A percentile compares a stretch with the other conserved stretches of the same genome.
These are phyloP conservation scores for Melastoma malabathricum DNA, from an alignment of 345 rosid species.

Conservation along the genomic window DNA sequence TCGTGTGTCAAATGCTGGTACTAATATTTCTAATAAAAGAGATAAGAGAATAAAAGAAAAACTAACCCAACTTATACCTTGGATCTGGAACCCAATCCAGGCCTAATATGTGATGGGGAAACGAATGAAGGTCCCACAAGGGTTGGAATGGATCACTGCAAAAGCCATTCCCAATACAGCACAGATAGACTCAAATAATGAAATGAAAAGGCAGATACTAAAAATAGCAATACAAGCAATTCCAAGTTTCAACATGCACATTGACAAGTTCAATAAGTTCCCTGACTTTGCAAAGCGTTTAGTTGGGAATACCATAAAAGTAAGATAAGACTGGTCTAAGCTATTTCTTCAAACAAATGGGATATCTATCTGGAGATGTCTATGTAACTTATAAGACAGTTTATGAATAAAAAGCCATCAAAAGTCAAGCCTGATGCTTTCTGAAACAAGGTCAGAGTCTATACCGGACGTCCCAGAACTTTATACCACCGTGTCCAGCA, in stretches of 20 bases:
- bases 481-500: slow-evolving; percentile 76
- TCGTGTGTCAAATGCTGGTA: too few relatives aligned
- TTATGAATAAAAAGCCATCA: too few relatives aligned
- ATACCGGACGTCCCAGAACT: slow-evolving; percentile 93
- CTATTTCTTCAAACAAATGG: too few relatives aligned
- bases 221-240: too few relatives aligned
- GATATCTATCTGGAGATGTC: too few relatives aligned
- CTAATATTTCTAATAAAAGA: neutral
- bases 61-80: slow-evolving; percentile 23
- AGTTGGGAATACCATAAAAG: too few relatives aligned
- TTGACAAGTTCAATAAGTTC: too few relatives aligned
- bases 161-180: slow-evolving; percentile 3
- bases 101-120: slow-evolving; percentile 51
- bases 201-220: slow-evolving; percentile 1
- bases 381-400: too few relatives aligned
- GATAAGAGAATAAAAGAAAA: neutral
- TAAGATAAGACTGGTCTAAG: too few relatives aligned
- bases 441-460: neutral
- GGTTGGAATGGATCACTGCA: slow-evolving; percentile 82
- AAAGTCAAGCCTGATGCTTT: too few relatives aligned
- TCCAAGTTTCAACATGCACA: too few relatives aligned
- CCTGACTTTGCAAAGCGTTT: too few relatives aligned
- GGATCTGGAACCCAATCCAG: slow-evolving; percentile 75
- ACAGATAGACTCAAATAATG: neutral
- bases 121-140: slow-evolving; percentile 63